Evolutionary conservation across 2,329 filamentous ascomycete genomes (phyloP).

Genomic region (Huntiella bhutanensis): DNA sequence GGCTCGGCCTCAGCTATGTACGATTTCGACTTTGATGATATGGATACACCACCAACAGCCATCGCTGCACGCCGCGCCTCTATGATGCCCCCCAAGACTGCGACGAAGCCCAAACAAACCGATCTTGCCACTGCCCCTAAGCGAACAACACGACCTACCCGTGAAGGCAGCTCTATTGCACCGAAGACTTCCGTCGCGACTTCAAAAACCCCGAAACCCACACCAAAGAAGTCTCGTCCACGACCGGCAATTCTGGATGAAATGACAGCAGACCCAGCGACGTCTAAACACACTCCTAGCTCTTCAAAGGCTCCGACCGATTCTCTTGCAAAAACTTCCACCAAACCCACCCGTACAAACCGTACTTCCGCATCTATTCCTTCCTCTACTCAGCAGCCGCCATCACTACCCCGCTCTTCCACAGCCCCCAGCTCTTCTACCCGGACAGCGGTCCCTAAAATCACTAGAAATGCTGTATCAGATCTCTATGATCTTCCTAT

Average conservation of each 20-base stretch:
- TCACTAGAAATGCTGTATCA: slow-evolving; percentile 4
- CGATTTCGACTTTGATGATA: slow-evolving; percentile 11
- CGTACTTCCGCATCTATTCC: no score
- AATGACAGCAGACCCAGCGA: not conserved
- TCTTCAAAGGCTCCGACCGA: not conserved
- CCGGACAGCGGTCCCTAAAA: not conserved
- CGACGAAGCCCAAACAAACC: not conserved
- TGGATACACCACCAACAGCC: slow-evolving; percentile 5
- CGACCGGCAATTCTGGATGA: slow-evolving; percentile 2
- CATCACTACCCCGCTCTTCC: not conserved
- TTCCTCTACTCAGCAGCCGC: not conserved
- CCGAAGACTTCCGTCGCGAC: slow-evolving; percentile 12
- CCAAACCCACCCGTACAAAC: not conserved
- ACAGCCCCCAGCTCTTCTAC: not conserved
- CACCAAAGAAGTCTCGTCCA: slow-evolving; percentile 6
- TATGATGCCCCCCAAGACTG: slow-evolving; percentile 4
- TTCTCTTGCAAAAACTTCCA: not conserved
- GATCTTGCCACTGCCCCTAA: not conserved
- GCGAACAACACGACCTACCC: slow-evolving; percentile 13
- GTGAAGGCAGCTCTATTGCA: not conserved
- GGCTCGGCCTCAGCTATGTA: slow-evolving; percentile 6
- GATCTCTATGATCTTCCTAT: slow-evolving; percentile 11
- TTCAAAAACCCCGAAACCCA: slow-evolving; percentile 7
- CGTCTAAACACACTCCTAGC: not conserved
- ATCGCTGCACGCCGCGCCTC: slow-evolving; percentile 1